Conservation (phyloP, 768 basidiomycete species). For the Piloderma croceum region DNA sequence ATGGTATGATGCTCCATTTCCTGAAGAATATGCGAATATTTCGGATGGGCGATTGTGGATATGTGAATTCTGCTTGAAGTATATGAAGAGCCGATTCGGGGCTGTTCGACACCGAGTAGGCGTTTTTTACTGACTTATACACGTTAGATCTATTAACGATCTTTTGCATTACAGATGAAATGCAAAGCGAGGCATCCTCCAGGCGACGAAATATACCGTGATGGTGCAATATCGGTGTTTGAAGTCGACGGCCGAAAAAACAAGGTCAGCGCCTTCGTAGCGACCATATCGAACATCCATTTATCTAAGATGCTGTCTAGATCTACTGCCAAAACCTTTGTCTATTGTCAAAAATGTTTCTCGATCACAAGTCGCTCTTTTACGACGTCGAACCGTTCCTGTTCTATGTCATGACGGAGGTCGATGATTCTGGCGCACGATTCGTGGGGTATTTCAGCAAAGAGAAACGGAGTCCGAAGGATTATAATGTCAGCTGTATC, state of each 20-base stretch:
- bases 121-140: constrained; percentile 1
- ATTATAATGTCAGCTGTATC: constrained; percentile 98
- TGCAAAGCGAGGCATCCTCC: constrained; percentile 94
- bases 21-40: constrained; percentile 91
- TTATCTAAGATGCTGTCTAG: too few relatives aligned
- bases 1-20: constrained; percentile 99
- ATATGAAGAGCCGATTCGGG: constrained; percentile 91
- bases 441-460: constrained; percentile 99
- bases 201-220: constrained; percentile 96
- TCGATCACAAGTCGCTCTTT: constrained; percentile 97
- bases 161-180: constrained; percentile 58
- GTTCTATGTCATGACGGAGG: constrained; percentile 96
- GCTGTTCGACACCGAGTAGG: constrained; percentile 80
- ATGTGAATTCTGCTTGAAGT: constrained; percentile 97
- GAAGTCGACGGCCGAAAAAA: constrained; percentile 98
- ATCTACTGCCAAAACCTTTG: constrained; percentile 99
- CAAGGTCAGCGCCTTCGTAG: too few relatives aligned
- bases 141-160: background rate
- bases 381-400: constrained; percentile 99
- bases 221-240: constrained; percentile 83
- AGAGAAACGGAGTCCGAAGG: constrained; percentile 93
- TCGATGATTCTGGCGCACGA: constrained; percentile 82
- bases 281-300: too few relatives aligned
- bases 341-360: constrained; percentile 96
- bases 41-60: constrained; percentile 93